Evolutionary conservation across 2,329 filamentous ascomycete species (phyloP).

Genomic region (Neopestalotiopsis sp.): DNA sequence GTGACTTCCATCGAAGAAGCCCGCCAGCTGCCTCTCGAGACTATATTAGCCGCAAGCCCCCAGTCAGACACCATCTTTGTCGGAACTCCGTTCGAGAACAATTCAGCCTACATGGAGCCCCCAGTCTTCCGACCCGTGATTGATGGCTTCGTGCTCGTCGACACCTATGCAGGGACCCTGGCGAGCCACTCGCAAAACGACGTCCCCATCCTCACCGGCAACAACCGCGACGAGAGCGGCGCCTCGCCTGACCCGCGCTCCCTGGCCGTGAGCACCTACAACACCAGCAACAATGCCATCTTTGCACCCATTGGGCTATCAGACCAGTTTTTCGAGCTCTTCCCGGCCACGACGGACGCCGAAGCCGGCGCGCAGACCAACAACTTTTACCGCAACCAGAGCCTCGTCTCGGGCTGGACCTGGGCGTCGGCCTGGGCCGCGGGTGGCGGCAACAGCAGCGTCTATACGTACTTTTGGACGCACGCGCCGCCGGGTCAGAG

Average conservation of each 20-base stretch:
- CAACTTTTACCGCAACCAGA: conserved; percentile 31
- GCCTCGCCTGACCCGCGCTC: conserved; percentile 20
- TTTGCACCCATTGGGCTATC: conserved; percentile 26
- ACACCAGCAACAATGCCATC: conserved; percentile 24
- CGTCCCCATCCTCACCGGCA: conserved; percentile 36
- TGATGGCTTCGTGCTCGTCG: conserved; percentile 35
- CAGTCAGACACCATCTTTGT: conserved; percentile 30
- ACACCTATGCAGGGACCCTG: conserved; percentile 30
- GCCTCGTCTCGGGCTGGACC: conserved; percentile 31
- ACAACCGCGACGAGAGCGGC: conserved; percentile 35
- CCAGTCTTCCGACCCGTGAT: conserved; percentile 35
- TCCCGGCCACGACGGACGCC: conserved; percentile 30
- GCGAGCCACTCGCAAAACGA: conserved; percentile 23
- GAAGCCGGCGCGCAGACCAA: conserved; percentile 30
- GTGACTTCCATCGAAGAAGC: conserved; percentile 28
- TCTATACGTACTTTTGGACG: conserved; percentile 38
- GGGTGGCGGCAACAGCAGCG: conserved; percentile 29
- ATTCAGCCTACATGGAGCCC: conserved; percentile 25
- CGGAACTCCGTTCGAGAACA: conserved; percentile 31
- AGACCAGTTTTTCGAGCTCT: conserved; percentile 29
- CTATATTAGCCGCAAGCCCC: conserved; percentile 24
- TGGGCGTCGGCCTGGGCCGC: conserved; percentile 33
- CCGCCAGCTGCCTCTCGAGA: conserved; percentile 26
- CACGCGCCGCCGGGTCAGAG: conserved; percentile 33
- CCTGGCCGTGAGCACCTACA: conserved; percentile 25